Base-by-base conservation (phyloP, 371 early-diverging fungal species). In the Chytridium lagenaria region DNA sequence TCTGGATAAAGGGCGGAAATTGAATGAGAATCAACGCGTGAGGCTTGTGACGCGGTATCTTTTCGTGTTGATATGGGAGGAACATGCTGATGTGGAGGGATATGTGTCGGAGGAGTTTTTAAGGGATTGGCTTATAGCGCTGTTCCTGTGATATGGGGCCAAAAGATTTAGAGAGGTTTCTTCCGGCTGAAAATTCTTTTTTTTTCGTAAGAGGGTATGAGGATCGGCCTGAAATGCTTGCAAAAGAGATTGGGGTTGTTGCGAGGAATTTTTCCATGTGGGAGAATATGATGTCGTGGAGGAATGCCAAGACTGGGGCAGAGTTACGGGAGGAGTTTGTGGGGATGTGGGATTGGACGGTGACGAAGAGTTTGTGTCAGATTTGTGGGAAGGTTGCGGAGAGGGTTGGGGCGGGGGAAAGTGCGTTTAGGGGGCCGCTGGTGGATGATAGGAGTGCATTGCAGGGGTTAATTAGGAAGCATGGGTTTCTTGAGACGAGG, bases 61-160 rank as follows among this genome's bases (percentile, higher is more conserved):
- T 3, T 66, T 66, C 40, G 16, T 40, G 10, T 22, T 66, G 44
- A 44, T 66, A 2, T 40, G 38, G 49, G 66, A 66, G 44, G 66
- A 66, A 28, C 38, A 66, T 26, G 66, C 36, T 16, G 66, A 38
- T 26, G 49, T 38, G 39, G 66, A 66, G 66, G 66, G 66, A 16
- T 44, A 66, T 28, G 40, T 66, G 10, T 40, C 66, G 44, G 38
- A 38, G 19, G 26, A 66, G 39, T 66, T 40, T 40, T 66, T 23
- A 66, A 66, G 66, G 44, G n/a, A 2, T 37, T 66, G 66, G 38
- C 66, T 10, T 66, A 66, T 44, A 66, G 49, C 66, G n/a, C 44
- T 26, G 66, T 66, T 10, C 66, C 49, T n/a, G 66, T 66, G 44
- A 44, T 44, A 2, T 66, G 66, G 66, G 66, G 66, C 44, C 44